Percentiles rank a stretch among this genome's conserved stretches.
Conservation (phyloP, 257 asterid species). For the Anisodus tanguticus region DNA sequence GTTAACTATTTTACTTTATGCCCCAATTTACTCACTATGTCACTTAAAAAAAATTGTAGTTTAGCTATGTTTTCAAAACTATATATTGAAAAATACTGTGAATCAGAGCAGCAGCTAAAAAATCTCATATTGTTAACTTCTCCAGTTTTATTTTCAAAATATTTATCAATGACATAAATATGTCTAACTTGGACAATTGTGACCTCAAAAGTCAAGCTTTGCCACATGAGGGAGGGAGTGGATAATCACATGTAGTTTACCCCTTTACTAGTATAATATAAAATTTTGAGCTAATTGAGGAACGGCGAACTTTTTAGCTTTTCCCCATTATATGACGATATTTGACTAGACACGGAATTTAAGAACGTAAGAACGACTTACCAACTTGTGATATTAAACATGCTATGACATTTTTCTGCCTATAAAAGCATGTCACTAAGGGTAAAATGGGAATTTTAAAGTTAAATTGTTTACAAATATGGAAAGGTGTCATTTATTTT, state of each 20-base stretch:
- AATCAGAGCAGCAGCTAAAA: background rate
- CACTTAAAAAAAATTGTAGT: background rate
- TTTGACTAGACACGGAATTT: background rate
- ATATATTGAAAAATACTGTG: background rate
- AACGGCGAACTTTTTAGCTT: background rate
- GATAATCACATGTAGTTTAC: background rate
- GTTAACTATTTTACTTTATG: background rate
- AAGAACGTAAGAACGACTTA: background rate
- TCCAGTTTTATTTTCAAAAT: constrained; percentile 11
- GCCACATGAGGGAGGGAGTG: background rate
- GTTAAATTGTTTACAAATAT: background rate
- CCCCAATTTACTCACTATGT: background rate
- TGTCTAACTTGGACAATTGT: background rate
- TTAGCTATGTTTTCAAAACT: background rate
- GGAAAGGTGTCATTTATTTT: background rate
- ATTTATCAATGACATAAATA: background rate
- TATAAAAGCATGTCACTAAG: background rate
- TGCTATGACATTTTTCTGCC: background rate
- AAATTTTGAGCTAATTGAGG: background rate
- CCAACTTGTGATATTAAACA: background rate
- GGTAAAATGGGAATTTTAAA: background rate
- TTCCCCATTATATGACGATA: background rate
- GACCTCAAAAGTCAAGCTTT: background rate
- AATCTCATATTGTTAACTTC: background rate
- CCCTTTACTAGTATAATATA: background rate